These are phyloP conservation scores for Polyporus arcularius DNA, from an alignment of 768 basidiomycete species.

Conservation along the genomic window DNA sequence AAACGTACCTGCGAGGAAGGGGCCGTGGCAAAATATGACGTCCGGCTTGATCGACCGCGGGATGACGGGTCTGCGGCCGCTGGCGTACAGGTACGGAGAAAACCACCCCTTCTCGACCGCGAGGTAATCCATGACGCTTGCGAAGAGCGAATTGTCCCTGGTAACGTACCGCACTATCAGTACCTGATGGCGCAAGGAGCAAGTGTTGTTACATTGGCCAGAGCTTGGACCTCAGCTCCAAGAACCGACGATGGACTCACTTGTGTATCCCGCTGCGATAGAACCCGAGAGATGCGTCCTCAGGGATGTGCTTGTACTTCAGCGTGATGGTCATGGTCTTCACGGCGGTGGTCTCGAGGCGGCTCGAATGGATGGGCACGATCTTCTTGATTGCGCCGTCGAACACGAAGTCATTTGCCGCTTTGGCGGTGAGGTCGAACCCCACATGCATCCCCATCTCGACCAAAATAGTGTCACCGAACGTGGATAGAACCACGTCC, in stretches of 20 bases:
- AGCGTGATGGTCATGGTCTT: constrained; percentile 62
- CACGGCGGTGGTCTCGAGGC: constrained; percentile 57
- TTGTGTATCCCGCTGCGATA: constrained; percentile 60
- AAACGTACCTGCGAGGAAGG: constrained; percentile 53
- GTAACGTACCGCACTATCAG: constrained; percentile 4
- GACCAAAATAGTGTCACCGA: constrained; percentile 61
- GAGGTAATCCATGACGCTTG: constrained; percentile 62
- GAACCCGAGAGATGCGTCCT: constrained; percentile 62
- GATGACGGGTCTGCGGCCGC: constrained; percentile 58
- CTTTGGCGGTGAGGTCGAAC: constrained; percentile 50
- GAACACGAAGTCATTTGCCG: constrained; percentile 54
- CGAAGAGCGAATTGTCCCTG: constrained; percentile 59
- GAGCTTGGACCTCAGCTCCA: background rate
- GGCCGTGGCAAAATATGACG: constrained; percentile 64
- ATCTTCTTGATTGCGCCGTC: constrained; percentile 48
- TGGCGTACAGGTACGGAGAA: constrained; percentile 65
- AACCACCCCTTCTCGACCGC: constrained; percentile 70
- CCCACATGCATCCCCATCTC: constrained; percentile 57
- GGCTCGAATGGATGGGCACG: constrained; percentile 53
- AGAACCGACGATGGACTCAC: constrained; percentile 33
- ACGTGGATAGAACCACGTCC: constrained; percentile 48
- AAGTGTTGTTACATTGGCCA: background rate
- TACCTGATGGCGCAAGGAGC: background rate
- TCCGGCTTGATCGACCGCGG: constrained; percentile 66
- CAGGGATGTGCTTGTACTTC: constrained; percentile 56